These are phyloP conservation scores for Colletotrichum tropicicola DNA, from an alignment of 2,329 filamentous ascomycete species.

Conservation along the genomic window DNA sequence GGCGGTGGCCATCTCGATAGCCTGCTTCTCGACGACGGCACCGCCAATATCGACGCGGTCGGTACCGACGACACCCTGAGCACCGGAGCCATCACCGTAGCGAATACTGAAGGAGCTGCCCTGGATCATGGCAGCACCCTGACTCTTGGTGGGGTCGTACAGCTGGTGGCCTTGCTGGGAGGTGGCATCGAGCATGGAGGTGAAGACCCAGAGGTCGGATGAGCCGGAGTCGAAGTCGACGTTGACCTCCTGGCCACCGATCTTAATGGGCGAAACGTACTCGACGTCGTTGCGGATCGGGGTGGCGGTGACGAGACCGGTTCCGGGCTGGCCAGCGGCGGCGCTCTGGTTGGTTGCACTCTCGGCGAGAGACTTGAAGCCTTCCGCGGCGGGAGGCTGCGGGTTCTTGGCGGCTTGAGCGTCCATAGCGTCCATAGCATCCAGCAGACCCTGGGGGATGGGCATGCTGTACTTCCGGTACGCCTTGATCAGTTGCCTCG, in stretches of 20 bases:
- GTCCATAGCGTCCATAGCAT: constrained; percentile 39
- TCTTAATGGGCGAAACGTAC: constrained; percentile 74
- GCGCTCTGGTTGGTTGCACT: constrained; percentile 19
- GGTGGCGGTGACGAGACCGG: constrained; percentile 70
- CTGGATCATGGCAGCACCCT: constrained; percentile 40
- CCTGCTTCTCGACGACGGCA: constrained; percentile 66
- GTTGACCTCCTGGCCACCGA: constrained; percentile 74
- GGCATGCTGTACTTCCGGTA: constrained; percentile 74
- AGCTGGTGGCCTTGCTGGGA: constrained; percentile 57
- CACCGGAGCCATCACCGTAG: constrained; percentile 75
- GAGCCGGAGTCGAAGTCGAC: constrained; percentile 82
- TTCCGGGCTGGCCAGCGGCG: constrained; percentile 32
- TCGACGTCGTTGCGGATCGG: constrained; percentile 73
- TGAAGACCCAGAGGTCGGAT: constrained; percentile 80
- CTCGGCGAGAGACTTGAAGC: constrained; percentile 16
- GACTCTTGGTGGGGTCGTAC: constrained; percentile 48
- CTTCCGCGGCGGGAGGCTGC: constrained; percentile 34
- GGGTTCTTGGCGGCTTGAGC: constrained; percentile 12
- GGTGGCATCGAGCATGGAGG: constrained; percentile 59
- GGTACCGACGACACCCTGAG: constrained; percentile 71
- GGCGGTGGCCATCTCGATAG: constrained; percentile 71
- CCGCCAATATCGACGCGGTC: constrained; percentile 75
- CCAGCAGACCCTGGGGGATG: constrained; percentile 52
- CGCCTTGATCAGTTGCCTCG: constrained; percentile 69
- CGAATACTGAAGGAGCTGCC: constrained; percentile 68